Evolutionary conservation across 352 stramenopile species (phyloP), one percentile per base, ranked within the genome.

Genomic region (Phytophthora niederhauseri): DNA sequence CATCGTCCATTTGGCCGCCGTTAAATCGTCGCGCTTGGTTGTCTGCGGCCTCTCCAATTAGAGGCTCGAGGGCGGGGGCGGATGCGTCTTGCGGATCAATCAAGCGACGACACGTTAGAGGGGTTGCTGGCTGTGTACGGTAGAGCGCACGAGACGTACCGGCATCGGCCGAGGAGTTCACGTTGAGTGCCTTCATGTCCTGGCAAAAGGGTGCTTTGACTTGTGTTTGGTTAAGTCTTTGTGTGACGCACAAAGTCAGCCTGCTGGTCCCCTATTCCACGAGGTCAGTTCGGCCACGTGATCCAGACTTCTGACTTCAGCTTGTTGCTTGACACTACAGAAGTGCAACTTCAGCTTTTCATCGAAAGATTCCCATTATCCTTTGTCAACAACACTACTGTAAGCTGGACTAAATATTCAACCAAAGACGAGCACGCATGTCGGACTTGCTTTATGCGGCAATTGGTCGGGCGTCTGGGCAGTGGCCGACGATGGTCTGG

Each of bases 401-500:
- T 14, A 41, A 41, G 34, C 34, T 41, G 51, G 22, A 68, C 51
- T 75, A 71, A 75, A 68, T 71, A 75, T 70, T 66, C 66, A 70
- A 66, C 31, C 19, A 41, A 26, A 45, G 43, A 53, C 24, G 36
- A 45, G n/a, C 41, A 26, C 22, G 6, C 36, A 28, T 17, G 24
- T 17, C 41, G 24, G 7, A 20, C 28, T 55, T 19, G n/a, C 19
- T 57, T 26, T 71, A 73, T 3, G 65, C 65, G 30, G 70, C 64
- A 17, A 77, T 59, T 61, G 70, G 70, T 61, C 66, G 66, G 5
- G 62, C 65, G 41, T 72, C 67, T 0, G 60, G 66, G 57, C 66
- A 77, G 53, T 74, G 58, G 9, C 71, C 67, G 8, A 75, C 62
- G 43, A 78, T 78, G 41, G 67, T 65, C 22, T 75, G 62, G 62